These are phyloP conservation scores for Linanthus parryae DNA, from an alignment of 148 eudicot species.

Conservation along the genomic window DNA sequence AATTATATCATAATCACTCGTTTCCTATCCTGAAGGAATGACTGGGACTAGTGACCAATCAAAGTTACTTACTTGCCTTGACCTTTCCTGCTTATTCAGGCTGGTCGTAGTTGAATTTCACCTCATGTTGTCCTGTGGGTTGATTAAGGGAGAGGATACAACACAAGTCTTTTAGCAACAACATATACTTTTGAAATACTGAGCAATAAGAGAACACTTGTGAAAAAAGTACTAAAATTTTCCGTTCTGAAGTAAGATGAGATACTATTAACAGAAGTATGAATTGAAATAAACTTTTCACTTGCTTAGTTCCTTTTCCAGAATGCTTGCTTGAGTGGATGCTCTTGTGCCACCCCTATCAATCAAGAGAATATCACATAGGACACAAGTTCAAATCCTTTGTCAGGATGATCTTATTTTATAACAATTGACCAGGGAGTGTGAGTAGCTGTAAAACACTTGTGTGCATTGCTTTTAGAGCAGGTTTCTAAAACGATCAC, in stretches of 20 bases:
- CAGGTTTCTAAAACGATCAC: too few relatives aligned
- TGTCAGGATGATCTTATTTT: conserved; percentile 19
- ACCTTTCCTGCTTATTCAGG: conserved; percentile 24
- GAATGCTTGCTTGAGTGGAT: conserved; percentile 39
- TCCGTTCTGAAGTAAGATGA: not conserved
- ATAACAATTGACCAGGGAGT: conserved; percentile 13
- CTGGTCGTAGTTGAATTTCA: conserved; percentile 37
- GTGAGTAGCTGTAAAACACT: too few relatives aligned
- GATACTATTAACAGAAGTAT: not conserved
- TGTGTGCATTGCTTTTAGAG: too few relatives aligned
- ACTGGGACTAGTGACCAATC: too few relatives aligned
- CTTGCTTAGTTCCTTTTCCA: conserved; percentile 2
- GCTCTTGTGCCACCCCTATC: conserved; percentile 19
- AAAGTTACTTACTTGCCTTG: too few relatives aligned
- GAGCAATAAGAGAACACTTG: conserved; percentile 36
- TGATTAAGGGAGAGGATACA: conserved; percentile 9
- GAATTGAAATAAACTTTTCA: too few relatives aligned
- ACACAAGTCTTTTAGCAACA: conserved; percentile 20
- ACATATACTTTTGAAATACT: conserved; percentile 26
- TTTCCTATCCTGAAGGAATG: too few relatives aligned
- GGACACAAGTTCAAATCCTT: conserved; percentile 7
- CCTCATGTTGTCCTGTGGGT: conserved; percentile 27
- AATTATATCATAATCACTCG: not conserved
- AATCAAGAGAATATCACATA: conserved; percentile 15
- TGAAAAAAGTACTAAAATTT: too few relatives aligned